Conservation (phyloP, 768 basidiomycete species). For the Mycena chlorophos region DNA sequence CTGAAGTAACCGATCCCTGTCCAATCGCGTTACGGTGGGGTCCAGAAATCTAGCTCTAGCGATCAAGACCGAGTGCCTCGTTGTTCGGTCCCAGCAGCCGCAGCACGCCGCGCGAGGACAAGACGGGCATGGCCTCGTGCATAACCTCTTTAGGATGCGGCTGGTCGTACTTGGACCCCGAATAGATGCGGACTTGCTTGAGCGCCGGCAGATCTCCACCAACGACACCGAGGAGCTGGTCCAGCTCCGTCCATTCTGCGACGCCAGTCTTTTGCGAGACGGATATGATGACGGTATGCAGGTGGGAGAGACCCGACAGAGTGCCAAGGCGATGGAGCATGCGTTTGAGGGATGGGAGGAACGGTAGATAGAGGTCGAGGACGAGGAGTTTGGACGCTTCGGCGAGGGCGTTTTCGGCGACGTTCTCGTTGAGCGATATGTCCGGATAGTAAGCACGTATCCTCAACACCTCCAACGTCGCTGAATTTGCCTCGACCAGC, state of each 20-base stretch:
- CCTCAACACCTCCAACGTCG: slow-evolving; percentile 1
- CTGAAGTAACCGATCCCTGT: too few species aligned
- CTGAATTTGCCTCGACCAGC: slow-evolving; percentile 1
- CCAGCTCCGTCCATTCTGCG: slow-evolving; percentile 11
- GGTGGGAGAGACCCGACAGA: not conserved
- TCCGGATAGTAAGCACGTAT: slow-evolving; percentile 7
- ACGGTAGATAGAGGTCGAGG: slow-evolving; percentile 9
- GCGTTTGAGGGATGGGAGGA: slow-evolving; percentile 5
- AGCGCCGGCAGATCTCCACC: slow-evolving; percentile 3
- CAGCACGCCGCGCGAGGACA: not conserved
- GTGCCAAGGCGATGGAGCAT: slow-evolving; percentile 1
- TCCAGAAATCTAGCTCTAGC: too few species aligned
- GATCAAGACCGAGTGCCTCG: too few species aligned
- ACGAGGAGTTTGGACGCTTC: slow-evolving; percentile 1
- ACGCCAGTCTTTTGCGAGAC: slow-evolving; percentile 5
- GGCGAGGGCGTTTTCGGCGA: not conserved
- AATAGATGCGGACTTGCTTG: slow-evolving; percentile 1
- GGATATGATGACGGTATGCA: slow-evolving; percentile 3
- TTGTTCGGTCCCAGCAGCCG: not conserved
- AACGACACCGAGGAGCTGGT: slow-evolving; percentile 1
- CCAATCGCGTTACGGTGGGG: too few species aligned
- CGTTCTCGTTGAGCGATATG: not conserved
- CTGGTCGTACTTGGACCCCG: not conserved
- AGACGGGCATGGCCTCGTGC: not conserved
- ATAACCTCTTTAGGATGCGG: slow-evolving; percentile 2